Evolutionary conservation across 306 rosid genomes (phyloP), one percentile per base, ranked within the genome.

Genomic region (peach (Prunus persica)): DNA sequence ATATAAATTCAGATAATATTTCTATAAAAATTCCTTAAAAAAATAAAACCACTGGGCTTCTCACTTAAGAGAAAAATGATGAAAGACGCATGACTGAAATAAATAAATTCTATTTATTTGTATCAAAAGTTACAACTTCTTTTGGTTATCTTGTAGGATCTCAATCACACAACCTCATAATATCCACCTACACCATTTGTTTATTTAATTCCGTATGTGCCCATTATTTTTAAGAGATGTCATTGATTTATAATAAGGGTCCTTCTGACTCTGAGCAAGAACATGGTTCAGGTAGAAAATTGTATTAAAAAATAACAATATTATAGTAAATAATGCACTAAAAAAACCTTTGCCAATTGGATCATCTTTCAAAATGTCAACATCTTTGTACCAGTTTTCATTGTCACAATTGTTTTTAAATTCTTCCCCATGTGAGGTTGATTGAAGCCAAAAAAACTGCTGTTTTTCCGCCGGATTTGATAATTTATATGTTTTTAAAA

Each of bases 241-340:
- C 3, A 27, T 6, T 19, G 45, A 73, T 27, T 43, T 58, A 73
- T 20, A 10, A 58, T 58, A n/a, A 60, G 30, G 64, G 32, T 54
- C 16, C 78, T 28, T 62, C 61, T 41, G 75, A 34, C 19, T 62
- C 61, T 27, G 75, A 34, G 60, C 43, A 25, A 61, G 69, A 82
- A 74, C 80, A 65, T 76, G 76, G 80, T 47, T 70, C 24, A 70
- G 78, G 62, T 70, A 69, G 63, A 49, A 50, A 52, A 54, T 64
- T 73, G n/a, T 14, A 63, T 30, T 45, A 65, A 65, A 64, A 10
- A 56, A 47, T 4, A 34, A 30, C 28, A 30, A 28, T 5, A 28
- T 28, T 62, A 25, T 34, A 25, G 20, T n/a, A 5, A 55, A 74
- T 50, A 64, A 65, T 8, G 69, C 47, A 43, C 20, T 58, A 1